Evolutionary conservation across 2,329 filamentous ascomycete genomes (phyloP), one percentile per base, ranked within the genome.

Genomic region (Ophiosphaerella narmari): DNA sequence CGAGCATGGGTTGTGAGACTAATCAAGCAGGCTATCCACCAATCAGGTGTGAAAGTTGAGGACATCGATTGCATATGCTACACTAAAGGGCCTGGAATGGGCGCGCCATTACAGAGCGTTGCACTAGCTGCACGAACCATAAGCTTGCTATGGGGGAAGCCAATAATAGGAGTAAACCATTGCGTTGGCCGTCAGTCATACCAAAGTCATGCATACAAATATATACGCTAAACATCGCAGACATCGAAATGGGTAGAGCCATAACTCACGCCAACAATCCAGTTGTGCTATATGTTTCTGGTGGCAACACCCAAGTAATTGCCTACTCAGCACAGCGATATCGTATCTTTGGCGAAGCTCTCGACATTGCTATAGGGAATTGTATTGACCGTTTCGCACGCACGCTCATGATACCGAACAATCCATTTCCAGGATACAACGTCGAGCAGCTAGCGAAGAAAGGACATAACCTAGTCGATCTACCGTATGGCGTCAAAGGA

Each of bases 321-420:
- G 94, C 94, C 39, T 99, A 97, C 77, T 91, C 91, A 32, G 89
- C 93, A 58, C 90, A 92, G 71, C 84, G 93, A 50, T 99, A 99
- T 78, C 88, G 94, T 50, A 99, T 99, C 71, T 99, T 99, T 73
- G 94, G 94, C 55, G 94, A 99, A 78, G 92, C 94, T 1, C 86
- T 99, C 43, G 94, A 99, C 71, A 97, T 97, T 59, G 94, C 94
- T 12, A 93, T 99, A 9, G 94, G 94, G 4, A 99, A 99, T 77
- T 97, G 94, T 72, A 85, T 99, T 39, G 94, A 99, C 74, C 86
- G 94, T 31, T 97, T 99, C 72, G 94, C 94, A 29, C 86, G 94
- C 63, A 96, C 92, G 3, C 81, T 99, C 40, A 83, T 84, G 62
- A 97, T 99, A 68, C 88, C 88, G 71, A 99, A 99, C 73, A 93